These are phyloP conservation scores for Penicillium paxilli DNA, from an alignment of 495 filamentous ascomycete species.

Conservation along the genomic window DNA sequence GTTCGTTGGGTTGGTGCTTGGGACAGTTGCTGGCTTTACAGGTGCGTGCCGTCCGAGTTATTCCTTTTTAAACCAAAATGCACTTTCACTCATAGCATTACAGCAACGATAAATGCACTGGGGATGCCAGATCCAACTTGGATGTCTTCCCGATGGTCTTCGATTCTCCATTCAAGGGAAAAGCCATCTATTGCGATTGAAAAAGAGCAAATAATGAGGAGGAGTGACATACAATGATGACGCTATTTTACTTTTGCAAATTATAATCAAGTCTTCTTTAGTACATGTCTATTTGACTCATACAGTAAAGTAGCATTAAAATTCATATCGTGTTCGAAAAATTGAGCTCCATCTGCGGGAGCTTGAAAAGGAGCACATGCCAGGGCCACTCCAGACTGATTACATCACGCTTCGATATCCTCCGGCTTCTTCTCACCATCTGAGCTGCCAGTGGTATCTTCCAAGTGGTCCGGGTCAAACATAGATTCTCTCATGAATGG, in stretches of 20 bases:
- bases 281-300: no score
- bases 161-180: slow-evolving; percentile 2
- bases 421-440: slow-evolving; percentile 2
- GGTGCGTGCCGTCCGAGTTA: not conserved
- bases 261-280: no score
- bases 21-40: not conserved
- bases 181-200: not conserved
- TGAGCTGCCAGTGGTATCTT: not conserved
- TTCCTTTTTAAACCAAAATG: not conserved
- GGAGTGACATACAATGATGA: not conserved
- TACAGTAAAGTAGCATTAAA: no score
- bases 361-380: no score
- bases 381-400: not conserved
- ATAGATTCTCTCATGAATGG: slow-evolving; percentile 41
- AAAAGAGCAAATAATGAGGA: not conserved
- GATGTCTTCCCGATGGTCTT: not conserved
- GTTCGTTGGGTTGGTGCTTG: not conserved
- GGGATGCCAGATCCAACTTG: not conserved
- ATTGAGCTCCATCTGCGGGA: no score
- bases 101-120: not conserved
- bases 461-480: slow-evolving; percentile 17
- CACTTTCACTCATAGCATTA: not conserved
- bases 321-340: no score
- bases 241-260: no score
- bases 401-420: not conserved